Base-by-base conservation (phyloP, 2,329 filamentous ascomycete genomes). In the Erysiphe pulchra region DNA sequence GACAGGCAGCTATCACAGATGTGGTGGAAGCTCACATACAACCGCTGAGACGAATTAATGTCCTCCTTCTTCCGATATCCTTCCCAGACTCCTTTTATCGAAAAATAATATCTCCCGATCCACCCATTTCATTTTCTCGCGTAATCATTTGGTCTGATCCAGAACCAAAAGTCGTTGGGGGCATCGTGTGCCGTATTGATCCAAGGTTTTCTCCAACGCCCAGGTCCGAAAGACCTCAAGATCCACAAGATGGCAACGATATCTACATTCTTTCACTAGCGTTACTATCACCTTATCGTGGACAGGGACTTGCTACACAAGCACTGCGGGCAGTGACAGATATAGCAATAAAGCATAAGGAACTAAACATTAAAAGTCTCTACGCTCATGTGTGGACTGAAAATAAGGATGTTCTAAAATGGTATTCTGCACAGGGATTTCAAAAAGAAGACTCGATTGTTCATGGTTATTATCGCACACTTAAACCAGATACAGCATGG, bases 311-410 rank as follows among this genome's bases (percentile, higher is more conserved):
- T 12, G 70, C 70, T 12, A 62, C 65, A n/a, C 67, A 69, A 20
- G 65, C 73, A 0, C 60, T 80, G 14, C 66, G 55, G 8, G 49
- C 52, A 14, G 50, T 59, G 4, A 54, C 59, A 14, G 43, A 58
- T 53, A 12, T 49, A 18, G 52, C 59, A 59, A 11, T 60, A 60
- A 20, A 14, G 20, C 4, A 59, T 50, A 14, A 57, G 64, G 50
- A 50, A 5, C 14, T 54, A 3, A 50, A 45, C 54, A 64, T 58
- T 45, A 54, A 54, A 42, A 63, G 63, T 39, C 61, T 76, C 14
- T 77, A 73, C 51, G 75, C 75, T 4, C 75, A 80, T 56, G 75
- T 79, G 14, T 80, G 75, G 75, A 75, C 74, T 11, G 67, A 73
- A 48, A 78, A 77, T 56, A 65, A 68, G 2, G 74, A 77, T 17